Conservation (phyloP, 2,329 filamentous ascomycete genomes). For the Fusarium nodosum region DNA sequence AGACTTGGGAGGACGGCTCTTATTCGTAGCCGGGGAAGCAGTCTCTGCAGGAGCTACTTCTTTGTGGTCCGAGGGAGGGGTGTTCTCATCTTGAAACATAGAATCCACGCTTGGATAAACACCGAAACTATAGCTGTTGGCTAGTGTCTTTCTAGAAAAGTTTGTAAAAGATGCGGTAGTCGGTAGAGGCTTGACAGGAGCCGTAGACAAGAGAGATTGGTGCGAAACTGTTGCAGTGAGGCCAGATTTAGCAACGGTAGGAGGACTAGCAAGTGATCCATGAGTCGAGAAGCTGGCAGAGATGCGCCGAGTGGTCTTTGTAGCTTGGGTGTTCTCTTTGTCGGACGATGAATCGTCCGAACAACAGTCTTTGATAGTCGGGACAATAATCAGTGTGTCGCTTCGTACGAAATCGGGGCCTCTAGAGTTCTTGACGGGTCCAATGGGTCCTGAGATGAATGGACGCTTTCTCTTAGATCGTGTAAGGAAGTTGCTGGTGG, state of each 20-base stretch:
- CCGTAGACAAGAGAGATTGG: conserved; percentile 16
- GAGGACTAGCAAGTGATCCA: conserved; percentile 47
- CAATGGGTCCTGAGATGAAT: conserved; percentile 55
- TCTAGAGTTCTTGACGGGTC: conserved; percentile 56
- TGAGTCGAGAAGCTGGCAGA: conserved; percentile 52
- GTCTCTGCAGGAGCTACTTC: neutral
- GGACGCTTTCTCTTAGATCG: conserved; percentile 46
- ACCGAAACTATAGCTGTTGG: conserved; percentile 30
- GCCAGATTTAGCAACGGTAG: conserved; percentile 51
- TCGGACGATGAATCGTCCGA: conserved; percentile 38
- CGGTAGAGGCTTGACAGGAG: conserved; percentile 31
- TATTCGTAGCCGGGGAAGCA: conserved; percentile 4
- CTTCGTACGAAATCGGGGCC: conserved; percentile 55
- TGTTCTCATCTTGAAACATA: conserved; percentile 50
- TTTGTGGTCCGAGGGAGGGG: conserved; percentile 26
- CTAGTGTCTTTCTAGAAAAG: conserved; percentile 25
- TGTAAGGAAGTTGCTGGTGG: conserved; percentile 27
- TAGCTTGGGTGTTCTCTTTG: conserved; percentile 18
- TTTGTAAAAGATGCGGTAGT: conserved; percentile 33
- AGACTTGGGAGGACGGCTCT: conserved; percentile 59
- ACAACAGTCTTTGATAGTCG: conserved; percentile 55
- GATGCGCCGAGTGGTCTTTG: conserved; percentile 45
- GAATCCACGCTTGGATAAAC: conserved; percentile 24
- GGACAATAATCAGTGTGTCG: conserved; percentile 54
- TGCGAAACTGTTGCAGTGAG: conserved; percentile 45